phyloP scores from a whole-genome alignment of 139 green algal genomes.

The Coelastrella sp. region DNA sequence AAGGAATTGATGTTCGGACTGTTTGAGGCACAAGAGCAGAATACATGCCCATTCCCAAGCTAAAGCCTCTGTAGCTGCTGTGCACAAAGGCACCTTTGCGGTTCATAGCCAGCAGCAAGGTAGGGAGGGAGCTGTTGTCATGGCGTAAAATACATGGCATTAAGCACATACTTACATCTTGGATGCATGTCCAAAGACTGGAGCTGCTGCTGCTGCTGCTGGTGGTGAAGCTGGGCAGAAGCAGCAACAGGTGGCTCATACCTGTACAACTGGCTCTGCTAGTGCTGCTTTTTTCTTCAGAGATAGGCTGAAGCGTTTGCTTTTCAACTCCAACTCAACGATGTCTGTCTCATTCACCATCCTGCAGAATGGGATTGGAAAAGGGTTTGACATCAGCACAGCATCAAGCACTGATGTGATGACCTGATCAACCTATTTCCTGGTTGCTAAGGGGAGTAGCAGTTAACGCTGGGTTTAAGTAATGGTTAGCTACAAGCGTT shows the following conservation, averaged over 20 bases:
- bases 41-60: no score
- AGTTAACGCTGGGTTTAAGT: not conserved
- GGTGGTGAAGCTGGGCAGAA: not conserved
- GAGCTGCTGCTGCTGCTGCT: not conserved
- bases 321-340: conserved; percentile 95
- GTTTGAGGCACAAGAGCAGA: not conserved
- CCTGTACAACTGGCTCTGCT: conserved; percentile 59
- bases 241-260: conserved; percentile 19
- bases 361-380: conserved; percentile 58
- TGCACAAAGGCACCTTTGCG: no score
- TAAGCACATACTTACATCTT: not conserved
- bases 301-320: conserved; percentile 90
- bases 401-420: not conserved
- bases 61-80: no score
- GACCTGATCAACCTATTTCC: not conserved
- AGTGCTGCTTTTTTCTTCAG: conserved; percentile 92
- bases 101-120: no score
- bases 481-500: no score
- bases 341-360: conserved; percentile 96
- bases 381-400: not conserved
- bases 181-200: not conserved
- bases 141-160: not conserved
- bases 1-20: not conserved
- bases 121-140: no score
- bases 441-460: not conserved